Percentiles rank a stretch among this genome's conserved stretches.
Evolutionary conservation across 2,329 filamentous ascomycete genomes (phyloP).

Genomic region (Colletotrichum melonis): DNA sequence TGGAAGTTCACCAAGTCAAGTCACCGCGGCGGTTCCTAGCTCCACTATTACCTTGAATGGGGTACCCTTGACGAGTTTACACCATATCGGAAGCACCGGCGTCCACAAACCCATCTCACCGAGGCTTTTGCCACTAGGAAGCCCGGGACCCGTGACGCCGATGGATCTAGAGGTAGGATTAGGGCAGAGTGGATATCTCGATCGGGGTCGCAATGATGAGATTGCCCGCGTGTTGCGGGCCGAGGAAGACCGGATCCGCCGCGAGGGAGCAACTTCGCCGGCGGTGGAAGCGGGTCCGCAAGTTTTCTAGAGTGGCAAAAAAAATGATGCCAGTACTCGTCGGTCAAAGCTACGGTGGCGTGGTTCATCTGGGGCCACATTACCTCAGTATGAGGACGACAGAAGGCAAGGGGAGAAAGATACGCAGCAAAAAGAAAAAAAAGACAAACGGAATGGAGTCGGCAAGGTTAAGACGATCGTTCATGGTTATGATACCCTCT

Average conservation of each 20-base stretch:
- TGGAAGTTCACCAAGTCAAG: constrained; percentile 40
- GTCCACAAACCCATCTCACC: constrained; percentile 62
- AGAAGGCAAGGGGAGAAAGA: no score
- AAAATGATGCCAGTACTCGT: background rate
- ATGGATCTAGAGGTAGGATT: constrained; percentile 61
- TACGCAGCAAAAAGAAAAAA: background rate
- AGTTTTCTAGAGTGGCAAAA: constrained; percentile 39
- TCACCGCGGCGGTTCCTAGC: constrained; percentile 40
- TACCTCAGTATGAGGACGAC: background rate
- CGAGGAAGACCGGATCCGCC: constrained; percentile 46
- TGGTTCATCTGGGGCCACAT: background rate
- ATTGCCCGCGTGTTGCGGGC: constrained; percentile 36
- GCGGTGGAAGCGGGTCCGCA: constrained; percentile 45
- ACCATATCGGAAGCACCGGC: constrained; percentile 48
- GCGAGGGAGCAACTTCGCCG: constrained; percentile 47
- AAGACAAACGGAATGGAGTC: background rate
- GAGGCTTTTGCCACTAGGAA: constrained; percentile 63
- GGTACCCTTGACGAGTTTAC: constrained; percentile 50
- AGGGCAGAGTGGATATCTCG: constrained; percentile 51
- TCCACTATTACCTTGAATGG: constrained; percentile 48
- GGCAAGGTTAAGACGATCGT: constrained; percentile 13
- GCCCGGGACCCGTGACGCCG: constrained; percentile 71
- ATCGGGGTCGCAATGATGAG: constrained; percentile 42
- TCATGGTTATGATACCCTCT: constrained; percentile 36
- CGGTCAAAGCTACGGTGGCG: background rate